Conservation (phyloP, 345 rosid species). For the Xanthoceras sorbifolium region DNA sequence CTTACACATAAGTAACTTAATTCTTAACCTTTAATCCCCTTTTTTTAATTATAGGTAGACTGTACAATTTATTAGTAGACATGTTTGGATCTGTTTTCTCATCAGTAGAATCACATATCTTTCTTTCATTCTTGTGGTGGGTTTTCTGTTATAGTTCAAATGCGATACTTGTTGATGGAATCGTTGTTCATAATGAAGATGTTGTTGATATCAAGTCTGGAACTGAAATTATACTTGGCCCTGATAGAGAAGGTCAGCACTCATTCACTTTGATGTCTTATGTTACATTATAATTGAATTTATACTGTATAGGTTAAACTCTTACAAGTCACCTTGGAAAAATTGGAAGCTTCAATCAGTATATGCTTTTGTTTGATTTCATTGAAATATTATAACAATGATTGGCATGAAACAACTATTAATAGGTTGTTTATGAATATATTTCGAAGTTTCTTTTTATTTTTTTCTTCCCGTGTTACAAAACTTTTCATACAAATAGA, state of each 20-base stretch:
- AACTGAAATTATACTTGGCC: conserved; percentile 69
- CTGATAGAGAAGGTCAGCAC: conserved; percentile 56
- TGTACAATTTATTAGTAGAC: not conserved
- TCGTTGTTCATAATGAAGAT: conserved; percentile 46
- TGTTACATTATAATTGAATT: not conserved
- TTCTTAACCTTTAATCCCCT: not conserved
- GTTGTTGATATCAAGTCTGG: conserved; percentile 54
- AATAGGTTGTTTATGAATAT: not conserved
- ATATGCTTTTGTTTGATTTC: conserved; percentile 12
- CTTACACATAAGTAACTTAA: not conserved
- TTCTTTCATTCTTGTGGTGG: conserved; percentile 13
- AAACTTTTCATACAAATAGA: too few species aligned
- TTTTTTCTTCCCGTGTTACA: too few species aligned
- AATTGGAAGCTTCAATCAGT: not conserved
- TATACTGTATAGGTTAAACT: not conserved
- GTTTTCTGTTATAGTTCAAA: conserved; percentile 46
- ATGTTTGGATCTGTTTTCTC: conserved; percentile 4
- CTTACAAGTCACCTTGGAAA: not conserved
- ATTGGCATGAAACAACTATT: not conserved
- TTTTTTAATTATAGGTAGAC: not conserved
- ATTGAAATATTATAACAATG: conserved; percentile 1
- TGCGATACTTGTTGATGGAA: conserved; percentile 63
- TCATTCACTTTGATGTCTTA: conserved; percentile 10
- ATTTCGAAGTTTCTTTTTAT: too few species aligned
- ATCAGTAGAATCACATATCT: not conserved